Evolutionary conservation across 1,139 yeast species (phyloP).

Genomic region (Zygosaccharomyces pseudobailii): DNA sequence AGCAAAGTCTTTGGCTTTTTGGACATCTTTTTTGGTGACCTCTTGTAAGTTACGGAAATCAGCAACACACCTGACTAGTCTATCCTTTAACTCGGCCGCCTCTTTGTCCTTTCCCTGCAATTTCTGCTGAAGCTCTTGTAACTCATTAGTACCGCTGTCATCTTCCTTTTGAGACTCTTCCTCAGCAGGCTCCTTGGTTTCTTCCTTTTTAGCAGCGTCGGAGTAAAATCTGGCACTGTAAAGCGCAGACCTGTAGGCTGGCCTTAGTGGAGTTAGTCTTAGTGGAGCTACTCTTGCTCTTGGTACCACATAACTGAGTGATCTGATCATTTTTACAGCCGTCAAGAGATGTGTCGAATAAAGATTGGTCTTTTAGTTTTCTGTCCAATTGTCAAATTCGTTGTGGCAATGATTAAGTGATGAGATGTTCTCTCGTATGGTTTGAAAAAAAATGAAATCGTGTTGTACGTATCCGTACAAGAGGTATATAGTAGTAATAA

Average conservation of each 20-base stretch:
- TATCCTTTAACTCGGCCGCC: constrained; percentile 75
- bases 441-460: constrained; percentile 4
- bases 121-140: constrained; percentile 50
- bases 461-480: not conserved
- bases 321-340: not conserved
- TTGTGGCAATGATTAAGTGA: not conserved
- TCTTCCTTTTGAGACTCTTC: constrained; percentile 16
- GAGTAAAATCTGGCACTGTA: constrained; percentile 21
- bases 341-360: too few species aligned
- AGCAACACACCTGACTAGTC: constrained; percentile 77
- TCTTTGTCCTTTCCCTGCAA: constrained; percentile 71
- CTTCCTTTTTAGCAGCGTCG: constrained; percentile 23
- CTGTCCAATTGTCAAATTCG: too few species aligned
- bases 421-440: not conserved
- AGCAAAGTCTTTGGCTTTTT: constrained; percentile 87
- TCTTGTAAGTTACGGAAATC: constrained; percentile 93
- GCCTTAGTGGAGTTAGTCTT: too few species aligned
- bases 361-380: too few species aligned
- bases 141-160: constrained; percentile 13
- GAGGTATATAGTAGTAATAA: not conserved
- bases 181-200: constrained; percentile 10
- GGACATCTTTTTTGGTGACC: constrained; percentile 79
- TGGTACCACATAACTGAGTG: constrained; percentile 1
- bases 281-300: not conserved
- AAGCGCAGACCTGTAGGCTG: not conserved